Percentiles rank a stretch among this genome's conserved stretches.
Evolutionary conservation across 208 protist species (phyloP).

Genomic region (Wallacemonas sp.): DNA sequence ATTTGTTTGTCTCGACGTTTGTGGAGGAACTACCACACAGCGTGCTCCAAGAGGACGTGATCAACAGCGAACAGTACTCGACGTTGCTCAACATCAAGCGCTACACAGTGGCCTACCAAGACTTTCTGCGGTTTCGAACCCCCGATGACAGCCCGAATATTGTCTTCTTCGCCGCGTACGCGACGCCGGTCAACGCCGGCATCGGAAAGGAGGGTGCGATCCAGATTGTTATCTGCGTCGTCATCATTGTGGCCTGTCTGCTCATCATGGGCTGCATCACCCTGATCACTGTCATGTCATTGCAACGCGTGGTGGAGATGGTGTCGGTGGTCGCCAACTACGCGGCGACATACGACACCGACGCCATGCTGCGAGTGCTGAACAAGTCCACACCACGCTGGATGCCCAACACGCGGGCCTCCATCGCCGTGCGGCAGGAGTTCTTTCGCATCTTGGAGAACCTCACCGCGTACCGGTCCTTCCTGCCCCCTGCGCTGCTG

Average conservation of each 20-base stretch:
- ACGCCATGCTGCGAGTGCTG: slow-evolving; percentile 41
- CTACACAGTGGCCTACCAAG: slow-evolving; percentile 35
- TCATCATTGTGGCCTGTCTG: slow-evolving; percentile 51
- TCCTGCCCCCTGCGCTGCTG: slow-evolving; percentile 56
- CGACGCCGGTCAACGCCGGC: slow-evolving; percentile 27
- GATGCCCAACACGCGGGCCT: slow-evolving; percentile 14
- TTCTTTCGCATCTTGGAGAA: slow-evolving; percentile 52
- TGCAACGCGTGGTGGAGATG: slow-evolving; percentile 43
- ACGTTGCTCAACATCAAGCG: slow-evolving; percentile 15
- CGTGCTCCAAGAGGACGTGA: slow-evolving; percentile 2
- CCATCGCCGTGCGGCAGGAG: slow-evolving; percentile 29
- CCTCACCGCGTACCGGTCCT: slow-evolving; percentile 48
- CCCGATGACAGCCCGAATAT: slow-evolving; percentile 5
- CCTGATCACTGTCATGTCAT: slow-evolving; percentile 30
- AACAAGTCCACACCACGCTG: slow-evolving; percentile 14
- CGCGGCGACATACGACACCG: slow-evolving; percentile 50
- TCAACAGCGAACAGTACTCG: not conserved
- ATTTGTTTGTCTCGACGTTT: slow-evolving; percentile 29
- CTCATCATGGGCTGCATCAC: slow-evolving; percentile 42
- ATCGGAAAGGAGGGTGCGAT: slow-evolving; percentile 29
- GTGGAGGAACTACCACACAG: not conserved
- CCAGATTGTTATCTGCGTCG: slow-evolving; percentile 49
- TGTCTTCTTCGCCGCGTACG: slow-evolving; percentile 54
- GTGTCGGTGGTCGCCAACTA: slow-evolving; percentile 54
- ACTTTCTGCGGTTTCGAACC: slow-evolving; percentile 36